These are phyloP conservation scores for Phytomonas sp. DNA, from an alignment of 208 protist species.

Conservation along the genomic window DNA sequence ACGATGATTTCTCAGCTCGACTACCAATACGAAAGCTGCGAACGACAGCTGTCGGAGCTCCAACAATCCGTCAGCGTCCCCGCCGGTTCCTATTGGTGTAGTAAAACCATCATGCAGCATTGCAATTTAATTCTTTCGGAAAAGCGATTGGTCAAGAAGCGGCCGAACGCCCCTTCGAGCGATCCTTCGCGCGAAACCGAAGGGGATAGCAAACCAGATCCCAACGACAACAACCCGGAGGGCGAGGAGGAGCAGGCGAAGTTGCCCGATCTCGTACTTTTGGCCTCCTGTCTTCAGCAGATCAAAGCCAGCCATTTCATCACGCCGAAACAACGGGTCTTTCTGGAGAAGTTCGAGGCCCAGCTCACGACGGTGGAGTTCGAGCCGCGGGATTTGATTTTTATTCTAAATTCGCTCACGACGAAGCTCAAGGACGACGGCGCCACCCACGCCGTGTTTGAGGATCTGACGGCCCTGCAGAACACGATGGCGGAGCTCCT, in stretches of 20 bases:
- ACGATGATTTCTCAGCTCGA: conserved; percentile 73
- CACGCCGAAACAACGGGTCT: conserved; percentile 69
- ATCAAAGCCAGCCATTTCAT: conserved; percentile 73
- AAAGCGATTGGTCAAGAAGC: conserved; percentile 35
- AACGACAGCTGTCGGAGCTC: conserved; percentile 78
- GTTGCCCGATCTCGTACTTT: conserved; percentile 69
- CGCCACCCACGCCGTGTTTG: conserved; percentile 69
- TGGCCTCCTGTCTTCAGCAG: conserved; percentile 68
- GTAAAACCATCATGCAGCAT: conserved; percentile 83
- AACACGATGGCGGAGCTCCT: conserved; percentile 81
- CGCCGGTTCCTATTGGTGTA: conserved; percentile 71
- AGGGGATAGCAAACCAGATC: not conserved
- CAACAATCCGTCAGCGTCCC: conserved; percentile 66
- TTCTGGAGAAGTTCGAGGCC: conserved; percentile 74
- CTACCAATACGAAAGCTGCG: conserved; percentile 74
- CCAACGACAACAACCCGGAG: conserved; percentile 17
- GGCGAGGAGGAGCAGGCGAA: conserved; percentile 25
- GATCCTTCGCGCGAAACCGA: not conserved
- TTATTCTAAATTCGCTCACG: conserved; percentile 77
- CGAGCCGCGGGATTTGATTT: conserved; percentile 65
- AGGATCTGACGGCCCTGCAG: conserved; percentile 71
- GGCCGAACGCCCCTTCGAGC: not conserved
- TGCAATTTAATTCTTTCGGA: conserved; percentile 83
- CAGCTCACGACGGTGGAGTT: conserved; percentile 70
- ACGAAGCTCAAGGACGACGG: conserved; percentile 78